These are phyloP conservation scores for Madurella fahalii DNA, from an alignment of 2,329 filamentous ascomycete species.

Conservation along the genomic window DNA sequence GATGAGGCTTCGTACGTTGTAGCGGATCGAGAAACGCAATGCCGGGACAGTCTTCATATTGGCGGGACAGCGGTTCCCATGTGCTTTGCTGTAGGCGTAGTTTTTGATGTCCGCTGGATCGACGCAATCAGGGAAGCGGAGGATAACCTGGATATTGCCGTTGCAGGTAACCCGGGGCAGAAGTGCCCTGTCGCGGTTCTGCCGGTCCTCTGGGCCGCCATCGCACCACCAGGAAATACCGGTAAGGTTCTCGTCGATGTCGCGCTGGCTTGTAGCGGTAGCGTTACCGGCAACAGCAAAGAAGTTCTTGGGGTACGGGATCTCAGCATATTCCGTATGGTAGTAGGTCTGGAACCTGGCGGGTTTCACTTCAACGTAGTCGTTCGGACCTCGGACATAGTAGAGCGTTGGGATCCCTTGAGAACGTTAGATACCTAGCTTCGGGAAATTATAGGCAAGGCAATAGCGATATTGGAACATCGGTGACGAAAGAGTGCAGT, in stretches of 20 bases:
- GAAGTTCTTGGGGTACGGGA: conserved; percentile 42
- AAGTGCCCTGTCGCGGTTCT: conserved; percentile 26
- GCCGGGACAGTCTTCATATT: conserved; percentile 43
- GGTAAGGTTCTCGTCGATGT: conserved; percentile 30
- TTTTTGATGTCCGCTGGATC: conserved; percentile 31
- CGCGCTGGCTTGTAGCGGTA: conserved; percentile 33
- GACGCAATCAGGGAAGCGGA: conserved; percentile 43
- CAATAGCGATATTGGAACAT: too few species aligned
- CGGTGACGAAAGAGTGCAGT: too few species aligned
- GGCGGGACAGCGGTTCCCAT: conserved; percentile 32
- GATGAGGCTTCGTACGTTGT: conserved; percentile 39
- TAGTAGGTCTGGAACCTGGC: conserved; percentile 45
- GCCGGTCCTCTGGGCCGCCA: conserved; percentile 27
- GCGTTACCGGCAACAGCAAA: conserved; percentile 41
- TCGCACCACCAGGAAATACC: conserved; percentile 37
- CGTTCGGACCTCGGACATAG: conserved; percentile 34
- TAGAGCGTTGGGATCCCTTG: conserved; percentile 41
- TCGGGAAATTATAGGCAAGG: too few species aligned
- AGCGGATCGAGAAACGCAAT: conserved; percentile 43
- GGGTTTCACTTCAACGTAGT: conserved; percentile 35
- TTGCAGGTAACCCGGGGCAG: conserved; percentile 36
- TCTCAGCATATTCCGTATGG: conserved; percentile 42
- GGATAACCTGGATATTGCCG: conserved; percentile 41
- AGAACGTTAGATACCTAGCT: too few species aligned
- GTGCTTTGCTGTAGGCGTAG: conserved; percentile 21